Percentiles rank a stretch among this genome's conserved stretches.
These are phyloP conservation scores for Thielaviopsis musarum DNA, from an alignment of 2,329 filamentous ascomycete species.

Conservation along the genomic window DNA sequence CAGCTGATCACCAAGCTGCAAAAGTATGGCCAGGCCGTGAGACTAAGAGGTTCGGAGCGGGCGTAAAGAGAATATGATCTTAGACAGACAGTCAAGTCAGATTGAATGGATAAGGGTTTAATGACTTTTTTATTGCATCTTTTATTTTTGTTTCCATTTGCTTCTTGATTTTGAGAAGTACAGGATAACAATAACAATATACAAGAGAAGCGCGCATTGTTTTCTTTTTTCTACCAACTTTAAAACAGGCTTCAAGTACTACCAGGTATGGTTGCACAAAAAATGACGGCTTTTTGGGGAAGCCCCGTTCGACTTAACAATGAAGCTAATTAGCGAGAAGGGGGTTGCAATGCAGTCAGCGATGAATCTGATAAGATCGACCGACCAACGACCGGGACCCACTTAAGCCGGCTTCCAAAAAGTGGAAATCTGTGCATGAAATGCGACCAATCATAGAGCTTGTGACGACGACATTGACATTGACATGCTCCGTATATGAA, in stretches of 20 bases:
- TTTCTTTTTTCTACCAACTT: too few relatives aligned
- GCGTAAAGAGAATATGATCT: constrained; percentile 32
- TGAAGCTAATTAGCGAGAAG: background rate
- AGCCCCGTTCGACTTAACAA: too few relatives aligned
- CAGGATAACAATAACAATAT: too few relatives aligned
- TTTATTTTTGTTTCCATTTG: background rate
- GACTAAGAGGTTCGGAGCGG: constrained; percentile 85
- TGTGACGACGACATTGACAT: background rate
- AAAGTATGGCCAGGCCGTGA: constrained; percentile 95
- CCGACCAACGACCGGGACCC: too few relatives aligned
- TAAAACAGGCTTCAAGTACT: too few relatives aligned
- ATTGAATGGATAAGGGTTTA: background rate
- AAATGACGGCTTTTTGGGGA: too few relatives aligned
- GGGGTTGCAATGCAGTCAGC: background rate
- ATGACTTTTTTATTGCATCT: background rate
- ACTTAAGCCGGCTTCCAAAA: background rate
- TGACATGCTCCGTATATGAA: too few relatives aligned
- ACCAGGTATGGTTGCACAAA: too few relatives aligned
- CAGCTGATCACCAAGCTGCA: constrained; percentile 97
- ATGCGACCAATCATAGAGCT: background rate
- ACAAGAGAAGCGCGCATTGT: too few relatives aligned
- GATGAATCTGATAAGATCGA: background rate
- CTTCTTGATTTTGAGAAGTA: too few relatives aligned
- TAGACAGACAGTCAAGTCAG: background rate
- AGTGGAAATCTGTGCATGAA: background rate